Evolutionary conservation across 2,329 filamentous ascomycete genomes (phyloP).

Genomic region (Hymenoscyphus repandus): DNA sequence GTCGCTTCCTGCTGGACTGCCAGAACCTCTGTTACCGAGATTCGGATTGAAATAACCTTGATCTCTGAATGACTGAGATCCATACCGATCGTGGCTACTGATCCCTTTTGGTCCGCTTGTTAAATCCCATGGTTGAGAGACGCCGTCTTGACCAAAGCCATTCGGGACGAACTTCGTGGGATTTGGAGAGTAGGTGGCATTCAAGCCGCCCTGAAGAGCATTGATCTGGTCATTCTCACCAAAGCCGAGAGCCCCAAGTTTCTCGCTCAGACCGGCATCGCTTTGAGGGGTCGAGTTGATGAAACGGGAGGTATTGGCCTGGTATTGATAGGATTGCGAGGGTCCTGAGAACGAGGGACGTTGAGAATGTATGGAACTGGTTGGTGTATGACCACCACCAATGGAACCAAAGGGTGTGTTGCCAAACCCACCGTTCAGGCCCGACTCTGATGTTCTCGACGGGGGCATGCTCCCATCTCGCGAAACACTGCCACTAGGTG

Average conservation of each 20-base stretch:
- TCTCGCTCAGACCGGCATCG: conserved; percentile 27
- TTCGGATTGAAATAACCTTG: conserved; percentile 27
- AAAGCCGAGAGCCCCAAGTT: conserved; percentile 24
- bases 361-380: conserved; percentile 43
- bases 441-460: conserved; percentile 48
- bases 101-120: conserved; percentile 20
- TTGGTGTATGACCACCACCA: conserved; percentile 34
- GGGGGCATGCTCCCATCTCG: conserved; percentile 51
- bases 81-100: conserved; percentile 22
- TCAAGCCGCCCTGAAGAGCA: conserved; percentile 17
- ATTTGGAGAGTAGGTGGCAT: conserved; percentile 24
- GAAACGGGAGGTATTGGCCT: conserved; percentile 36
- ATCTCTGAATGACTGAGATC: conserved; percentile 27
- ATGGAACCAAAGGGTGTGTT: conserved; percentile 27
- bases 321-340: conserved; percentile 43
- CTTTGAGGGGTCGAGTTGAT: conserved; percentile 19
- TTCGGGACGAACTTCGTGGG: conserved; percentile 22
- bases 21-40: conserved; percentile 25
- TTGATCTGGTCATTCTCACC: conserved; percentile 20
- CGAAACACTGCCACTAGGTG: conserved; percentile 40
- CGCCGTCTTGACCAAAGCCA: conserved; percentile 19
- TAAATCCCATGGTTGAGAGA: conserved; percentile 26
- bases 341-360: conserved; percentile 40
- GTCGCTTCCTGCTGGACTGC: conserved; percentile 30
- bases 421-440: conserved; percentile 25